Conservation (phyloP, 164 flowering plant species). For the Tetracentron sinense region DNA sequence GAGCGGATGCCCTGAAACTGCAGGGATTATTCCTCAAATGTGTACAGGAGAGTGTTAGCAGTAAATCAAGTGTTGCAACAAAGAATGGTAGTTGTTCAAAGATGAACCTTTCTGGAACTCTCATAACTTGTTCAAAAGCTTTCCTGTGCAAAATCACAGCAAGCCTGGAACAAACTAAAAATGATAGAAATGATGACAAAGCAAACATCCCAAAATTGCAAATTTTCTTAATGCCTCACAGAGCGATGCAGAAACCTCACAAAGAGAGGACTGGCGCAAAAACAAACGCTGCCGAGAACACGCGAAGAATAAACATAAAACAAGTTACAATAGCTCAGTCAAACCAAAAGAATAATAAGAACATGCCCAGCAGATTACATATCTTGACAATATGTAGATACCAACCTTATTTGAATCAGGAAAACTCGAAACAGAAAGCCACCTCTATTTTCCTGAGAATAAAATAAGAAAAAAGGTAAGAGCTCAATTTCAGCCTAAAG, state of each 20-base stretch:
- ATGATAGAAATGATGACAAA: not conserved
- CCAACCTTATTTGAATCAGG: conserved; percentile 1
- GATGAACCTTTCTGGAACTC: too few relatives aligned
- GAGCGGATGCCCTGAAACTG: too few relatives aligned
- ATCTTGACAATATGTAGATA: not conserved
- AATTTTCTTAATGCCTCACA: not conserved
- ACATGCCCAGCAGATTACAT: not conserved
- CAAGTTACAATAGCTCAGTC: not conserved
- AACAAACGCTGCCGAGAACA: not conserved
- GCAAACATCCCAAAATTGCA: not conserved
- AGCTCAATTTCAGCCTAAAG: not conserved
- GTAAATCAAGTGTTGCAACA: too few relatives aligned
- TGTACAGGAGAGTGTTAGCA: too few relatives aligned
- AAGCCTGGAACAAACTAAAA: not conserved
- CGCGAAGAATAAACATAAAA: not conserved
- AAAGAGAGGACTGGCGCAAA: not conserved
- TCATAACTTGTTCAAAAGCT: too few relatives aligned
- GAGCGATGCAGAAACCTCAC: not conserved
- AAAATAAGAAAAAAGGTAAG: not conserved
- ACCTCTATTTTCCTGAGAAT: not conserved
- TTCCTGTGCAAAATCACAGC: too few relatives aligned
- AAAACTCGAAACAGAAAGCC: not conserved
- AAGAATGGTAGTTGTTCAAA: too few relatives aligned
- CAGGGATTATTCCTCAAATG: too few relatives aligned
- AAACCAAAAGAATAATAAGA: not conserved